phyloP scores from a whole-genome alignment of 192 early-diverging fungal species.

The Backusella australiensis region DNA sequence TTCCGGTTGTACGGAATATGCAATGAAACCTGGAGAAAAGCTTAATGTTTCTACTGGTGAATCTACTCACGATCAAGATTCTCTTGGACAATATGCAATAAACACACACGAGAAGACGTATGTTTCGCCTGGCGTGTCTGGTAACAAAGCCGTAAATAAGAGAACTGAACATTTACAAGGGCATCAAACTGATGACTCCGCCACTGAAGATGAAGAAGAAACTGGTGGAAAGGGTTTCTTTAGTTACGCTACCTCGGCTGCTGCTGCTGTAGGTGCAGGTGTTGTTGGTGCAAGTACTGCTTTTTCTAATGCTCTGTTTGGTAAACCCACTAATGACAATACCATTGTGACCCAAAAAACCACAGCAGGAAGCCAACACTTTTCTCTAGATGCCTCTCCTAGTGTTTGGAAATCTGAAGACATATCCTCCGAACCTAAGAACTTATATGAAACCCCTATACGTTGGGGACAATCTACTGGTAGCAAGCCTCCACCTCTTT shows the following conservation, averaged over 20 bases:
- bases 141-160: background rate
- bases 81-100: background rate
- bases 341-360: background rate
- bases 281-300: background rate
- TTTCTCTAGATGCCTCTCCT: background rate
- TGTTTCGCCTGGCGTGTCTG: background rate
- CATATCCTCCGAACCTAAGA: background rate
- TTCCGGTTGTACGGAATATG: background rate
- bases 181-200: background rate
- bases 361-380: background rate
- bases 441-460: background rate
- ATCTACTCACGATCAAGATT: background rate
- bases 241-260: background rate
- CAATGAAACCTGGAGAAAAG: background rate
- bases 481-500: background rate
- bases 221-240: background rate
- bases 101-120: background rate
- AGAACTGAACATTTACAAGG: background rate
- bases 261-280: constrained; percentile 6
- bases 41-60: background rate
- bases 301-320: background rate
- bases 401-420: constrained; percentile 1
- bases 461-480: background rate
- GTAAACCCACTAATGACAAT: background rate
- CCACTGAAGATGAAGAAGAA: background rate